Evolutionary conservation across 306 rosid species (phyloP).

Genomic region (barrel medic (Medicago truncatula)): DNA sequence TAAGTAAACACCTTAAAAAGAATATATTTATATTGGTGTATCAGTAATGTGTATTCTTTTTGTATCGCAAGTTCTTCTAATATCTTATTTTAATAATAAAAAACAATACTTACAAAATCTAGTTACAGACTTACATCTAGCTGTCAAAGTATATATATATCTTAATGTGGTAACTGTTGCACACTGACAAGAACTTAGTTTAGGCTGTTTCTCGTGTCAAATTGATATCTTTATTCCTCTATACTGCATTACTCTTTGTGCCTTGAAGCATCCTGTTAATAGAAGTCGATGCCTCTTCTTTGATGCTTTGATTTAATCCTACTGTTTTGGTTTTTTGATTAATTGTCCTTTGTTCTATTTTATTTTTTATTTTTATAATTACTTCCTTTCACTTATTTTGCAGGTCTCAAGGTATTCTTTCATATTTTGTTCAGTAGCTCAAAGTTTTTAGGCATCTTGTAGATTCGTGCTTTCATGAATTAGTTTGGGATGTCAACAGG

Average conservation of each 20-base stretch:
- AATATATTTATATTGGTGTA: conserved; percentile 8
- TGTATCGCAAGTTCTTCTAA: conserved; percentile 17
- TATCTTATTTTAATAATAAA: not conserved
- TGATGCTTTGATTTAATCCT: conserved; percentile 26
- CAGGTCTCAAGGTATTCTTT: conserved; percentile 92
- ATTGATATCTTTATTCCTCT: conserved; percentile 21
- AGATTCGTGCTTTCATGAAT: conserved; percentile 42
- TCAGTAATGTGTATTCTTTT: conserved; percentile 1
- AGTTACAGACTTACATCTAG: conserved; percentile 15
- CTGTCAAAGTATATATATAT: not conserved
- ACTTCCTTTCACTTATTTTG: conserved; percentile 49
- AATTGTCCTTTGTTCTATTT: not conserved
- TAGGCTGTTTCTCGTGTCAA: conserved; percentile 9
- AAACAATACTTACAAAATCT: not conserved
- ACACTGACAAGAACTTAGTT: not conserved
- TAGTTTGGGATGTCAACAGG: conserved; percentile 34
- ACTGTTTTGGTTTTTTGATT: conserved; percentile 16
- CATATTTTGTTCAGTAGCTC: conserved; percentile 44
- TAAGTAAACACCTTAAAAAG: conserved; percentile 19
- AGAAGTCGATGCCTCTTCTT: conserved; percentile 19
- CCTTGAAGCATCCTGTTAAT: conserved; percentile 18
- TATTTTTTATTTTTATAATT: conserved; percentile 23
- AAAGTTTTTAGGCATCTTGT: conserved; percentile 41
- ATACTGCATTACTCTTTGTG: conserved; percentile 22
- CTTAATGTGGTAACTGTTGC: conserved; percentile 21